Evolutionary conservation across 345 rosid genomes (phyloP).

Genomic region (Gossypioides kirkii): DNA sequence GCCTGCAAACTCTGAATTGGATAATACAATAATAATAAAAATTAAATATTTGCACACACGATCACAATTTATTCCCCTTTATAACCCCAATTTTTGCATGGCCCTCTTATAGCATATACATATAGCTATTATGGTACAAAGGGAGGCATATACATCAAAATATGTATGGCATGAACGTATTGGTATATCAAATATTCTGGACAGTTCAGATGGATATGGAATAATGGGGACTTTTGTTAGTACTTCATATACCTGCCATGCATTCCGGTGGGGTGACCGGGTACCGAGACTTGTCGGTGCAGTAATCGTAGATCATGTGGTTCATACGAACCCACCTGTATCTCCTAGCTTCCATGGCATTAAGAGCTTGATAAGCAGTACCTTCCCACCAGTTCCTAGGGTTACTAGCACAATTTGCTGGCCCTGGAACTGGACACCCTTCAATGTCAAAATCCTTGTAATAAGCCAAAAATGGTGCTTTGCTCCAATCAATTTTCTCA

Average conservation of each 20-base stretch:
- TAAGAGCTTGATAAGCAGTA: slow-evolving; percentile 50
- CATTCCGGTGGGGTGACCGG: slow-evolving; percentile 83
- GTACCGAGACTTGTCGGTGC: slow-evolving; percentile 68
- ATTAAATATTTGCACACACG: slow-evolving; percentile 4
- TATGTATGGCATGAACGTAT: neutral
- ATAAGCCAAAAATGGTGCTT: slow-evolving; percentile 79
- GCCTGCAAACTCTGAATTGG: neutral
- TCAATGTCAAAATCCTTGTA: slow-evolving; percentile 89
- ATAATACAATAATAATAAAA: neutral
- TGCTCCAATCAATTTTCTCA: slow-evolving; percentile 86
- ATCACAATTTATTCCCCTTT: slow-evolving; percentile 9
- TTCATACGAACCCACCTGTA: slow-evolving; percentile 90
- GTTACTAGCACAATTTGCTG: slow-evolving; percentile 53
- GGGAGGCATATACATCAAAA: slow-evolving; percentile 9
- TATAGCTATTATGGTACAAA: neutral
- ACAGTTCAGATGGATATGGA: neutral
- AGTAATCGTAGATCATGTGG: slow-evolving; percentile 94
- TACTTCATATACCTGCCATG: slow-evolving; percentile 48
- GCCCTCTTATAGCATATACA: neutral
- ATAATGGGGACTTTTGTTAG: neutral
- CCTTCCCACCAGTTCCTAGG: slow-evolving; percentile 84
- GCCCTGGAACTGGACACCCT: slow-evolving; percentile 84
- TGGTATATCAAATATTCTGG: slow-evolving; percentile 1
- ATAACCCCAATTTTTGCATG: slow-evolving; percentile 11
- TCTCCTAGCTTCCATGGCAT: slow-evolving; percentile 60